Evolutionary conservation across 176 grass and related monocot genomes (phyloP), one percentile per base, ranked within the genome.

Genomic region (Themeda triandra): DNA sequence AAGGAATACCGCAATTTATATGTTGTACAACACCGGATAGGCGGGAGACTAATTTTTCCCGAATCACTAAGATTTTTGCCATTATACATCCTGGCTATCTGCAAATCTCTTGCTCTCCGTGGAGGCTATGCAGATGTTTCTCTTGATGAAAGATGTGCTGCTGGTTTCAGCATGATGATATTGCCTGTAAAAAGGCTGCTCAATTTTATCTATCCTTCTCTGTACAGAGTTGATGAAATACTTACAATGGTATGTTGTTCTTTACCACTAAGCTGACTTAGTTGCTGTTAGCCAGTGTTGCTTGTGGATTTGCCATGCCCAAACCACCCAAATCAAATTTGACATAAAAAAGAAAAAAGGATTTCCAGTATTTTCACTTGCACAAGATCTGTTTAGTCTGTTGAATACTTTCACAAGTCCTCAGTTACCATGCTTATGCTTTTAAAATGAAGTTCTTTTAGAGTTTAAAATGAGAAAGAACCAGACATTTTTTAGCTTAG

Each of bases 1-100:
- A 99, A 99, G 88, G 96, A 99, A 76, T 99, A 99, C 56, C 82
- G 88, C 41, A 99, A 92, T 64, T 86, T 99, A 36, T 92, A 92
- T 58, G 88, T 83, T 80, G 91, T 96, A 18, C 93, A 99, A 66
- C 93, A 99, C 79, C 85, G 93, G 59, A 77, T 99, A 77, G 85
- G 89, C 80, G 96, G 93, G 41, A 88, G 91, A 73, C 75, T 96
- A 49, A 92, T 99, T 88, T 99, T 90, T 87, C 91, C 96, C 31
- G 96, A 96, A 81, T 96, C 93, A 62, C 83, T 99, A 83, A 99
- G 82, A 82, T 94, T 86, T 63, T 88, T 99, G 49, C 93, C 91
- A 53, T 78, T 99, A 63, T 99, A 96, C 71, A 79, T 89, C 60
- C 83, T 94, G 12, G 63, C 88, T 77, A 70, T 96, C 29, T 92